phyloP scores from a whole-genome alignment of 345 rosid genomes.

The Gossypium raimondii region DNA sequence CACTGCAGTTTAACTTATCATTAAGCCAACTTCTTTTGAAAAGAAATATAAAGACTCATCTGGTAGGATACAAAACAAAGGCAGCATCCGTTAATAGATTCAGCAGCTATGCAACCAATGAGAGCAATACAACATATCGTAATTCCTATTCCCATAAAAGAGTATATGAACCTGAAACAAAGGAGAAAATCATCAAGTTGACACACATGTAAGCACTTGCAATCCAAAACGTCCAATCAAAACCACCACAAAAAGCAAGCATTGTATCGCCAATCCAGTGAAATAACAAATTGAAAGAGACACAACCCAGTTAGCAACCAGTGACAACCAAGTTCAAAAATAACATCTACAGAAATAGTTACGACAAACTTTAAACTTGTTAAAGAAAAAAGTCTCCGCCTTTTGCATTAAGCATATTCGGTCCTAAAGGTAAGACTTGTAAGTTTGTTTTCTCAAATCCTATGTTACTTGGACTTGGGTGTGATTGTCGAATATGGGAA shows the following conservation, averaged over 20 bases:
- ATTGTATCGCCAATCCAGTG: background rate
- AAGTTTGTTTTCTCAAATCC: too few species aligned
- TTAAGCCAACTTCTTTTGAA: background rate
- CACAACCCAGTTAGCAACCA: background rate
- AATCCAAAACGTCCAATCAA: conserved; percentile 7
- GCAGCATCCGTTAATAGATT: conserved; percentile 78
- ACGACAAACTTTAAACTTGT: background rate
- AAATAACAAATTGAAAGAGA: background rate
- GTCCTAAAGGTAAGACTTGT: too few species aligned
- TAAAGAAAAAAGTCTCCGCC: too few species aligned
- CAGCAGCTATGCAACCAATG: conserved; percentile 93
- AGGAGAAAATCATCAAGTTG: conserved; percentile 19
- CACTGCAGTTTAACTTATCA: background rate
- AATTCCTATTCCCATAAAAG: conserved; percentile 83
- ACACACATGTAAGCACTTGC: background rate
- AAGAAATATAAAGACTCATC: conserved; percentile 5
- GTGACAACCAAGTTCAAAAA: background rate
- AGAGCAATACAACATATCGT: conserved; percentile 60
- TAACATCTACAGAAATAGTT: background rate
- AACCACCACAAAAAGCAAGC: background rate
- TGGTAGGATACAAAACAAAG: conserved; percentile 89
- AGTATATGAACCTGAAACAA: conserved; percentile 87
- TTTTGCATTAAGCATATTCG: too few species aligned
- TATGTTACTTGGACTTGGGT: too few species aligned
- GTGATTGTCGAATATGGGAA: too few species aligned